Base-by-base conservation (phyloP, 2,329 filamentous ascomycete species). In the Fusarium albidum region DNA sequence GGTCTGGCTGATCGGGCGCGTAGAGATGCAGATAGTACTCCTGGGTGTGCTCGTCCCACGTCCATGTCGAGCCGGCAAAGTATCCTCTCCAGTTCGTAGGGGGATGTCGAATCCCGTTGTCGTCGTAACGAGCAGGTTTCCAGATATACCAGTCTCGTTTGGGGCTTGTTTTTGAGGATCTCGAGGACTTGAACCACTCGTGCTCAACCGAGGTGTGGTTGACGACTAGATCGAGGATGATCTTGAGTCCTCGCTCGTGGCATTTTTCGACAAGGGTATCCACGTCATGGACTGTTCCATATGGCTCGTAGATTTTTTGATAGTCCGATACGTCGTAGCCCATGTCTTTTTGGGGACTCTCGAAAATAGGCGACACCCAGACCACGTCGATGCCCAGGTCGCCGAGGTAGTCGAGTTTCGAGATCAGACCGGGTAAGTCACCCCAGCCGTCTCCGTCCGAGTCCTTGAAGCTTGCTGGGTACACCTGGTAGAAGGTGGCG, bases 291-390 rank as follows among this genome's bases (percentile, higher is more conserved):
- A 91, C 74, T 1, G 83, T 87, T 6, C 89, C 89, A 57, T 90
- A 92, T 2, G 82, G 80, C 0, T 81, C 77, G 55, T 90, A 82
- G 26, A 92, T 87, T 32, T 77, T 79, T 58, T 85, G 81, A 59
- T 91, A 91, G 67, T 91, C 82, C 0, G 81, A 81, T n/a, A 90
- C 83, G 61, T 90, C 88, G 65, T 90, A 90, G 25, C 87, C 88
- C 86, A 90, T 88, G 55, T 91, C 87, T 13, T 81, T 75, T 56
- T 86, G 83, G 0, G 87, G 87, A 37, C 75, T 78, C n/a, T 80
- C 77, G 50, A 77, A 81, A 49, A 80, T 78, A 5, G 79, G 79
- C 1, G 76, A 81, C 1, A 82, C 69, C 85, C 85, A 87, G 15
- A 87, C 75, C n/a, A 85, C 79, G 57, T 87, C 82, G 2, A 85